Percentiles rank a stretch among this genome's conserved stretches.
Evolutionary conservation across 2,329 filamentous ascomycete genomes (phyloP).

Genomic region (Aspergillus fumigatiaffinis): DNA sequence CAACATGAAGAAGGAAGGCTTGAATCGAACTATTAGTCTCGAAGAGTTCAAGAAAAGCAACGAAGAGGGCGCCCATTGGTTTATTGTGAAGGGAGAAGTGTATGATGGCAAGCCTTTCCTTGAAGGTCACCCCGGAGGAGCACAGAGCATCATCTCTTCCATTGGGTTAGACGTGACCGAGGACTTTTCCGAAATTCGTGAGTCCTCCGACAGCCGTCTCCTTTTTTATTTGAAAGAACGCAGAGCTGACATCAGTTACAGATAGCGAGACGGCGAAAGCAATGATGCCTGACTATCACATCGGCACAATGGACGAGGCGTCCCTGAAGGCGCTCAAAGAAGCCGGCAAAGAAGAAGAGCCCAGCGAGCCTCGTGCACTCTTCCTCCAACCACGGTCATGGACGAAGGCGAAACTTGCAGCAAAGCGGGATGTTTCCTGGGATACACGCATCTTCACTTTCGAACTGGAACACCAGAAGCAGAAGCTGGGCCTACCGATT

Average conservation of each 20-base stretch:
- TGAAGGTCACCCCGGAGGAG: conserved; percentile 79
- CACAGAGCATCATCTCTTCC: conserved; percentile 74
- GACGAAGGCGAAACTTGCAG: conserved; percentile 67
- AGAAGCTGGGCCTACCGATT: conserved; percentile 71
- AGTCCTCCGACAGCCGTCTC: conserved; percentile 35
- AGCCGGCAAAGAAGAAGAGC: conserved; percentile 37
- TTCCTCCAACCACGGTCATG: conserved; percentile 72
- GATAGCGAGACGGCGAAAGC: conserved; percentile 87
- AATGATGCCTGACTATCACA: conserved; percentile 84
- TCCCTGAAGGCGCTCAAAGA: conserved; percentile 54
- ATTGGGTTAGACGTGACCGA: conserved; percentile 81
- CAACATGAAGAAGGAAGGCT: conserved; percentile 68
- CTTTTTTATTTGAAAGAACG: background rate
- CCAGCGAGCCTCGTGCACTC: conserved; percentile 47
- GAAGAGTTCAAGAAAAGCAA: conserved; percentile 69
- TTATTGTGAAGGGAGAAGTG: conserved; percentile 81
- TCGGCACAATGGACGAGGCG: conserved; percentile 67
- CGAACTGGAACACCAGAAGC: conserved; percentile 65
- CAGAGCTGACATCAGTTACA: conserved; percentile 37
- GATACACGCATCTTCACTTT: conserved; percentile 83
- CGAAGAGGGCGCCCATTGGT: conserved; percentile 69
- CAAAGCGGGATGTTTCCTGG: conserved; percentile 66
- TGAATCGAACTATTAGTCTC: conserved; percentile 62
- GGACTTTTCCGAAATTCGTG: conserved; percentile 89
- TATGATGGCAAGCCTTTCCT: conserved; percentile 82